phyloP scores from a whole-genome alignment of 1,284 basidiomycete genomes.

The Meripilus lineatus region DNA sequence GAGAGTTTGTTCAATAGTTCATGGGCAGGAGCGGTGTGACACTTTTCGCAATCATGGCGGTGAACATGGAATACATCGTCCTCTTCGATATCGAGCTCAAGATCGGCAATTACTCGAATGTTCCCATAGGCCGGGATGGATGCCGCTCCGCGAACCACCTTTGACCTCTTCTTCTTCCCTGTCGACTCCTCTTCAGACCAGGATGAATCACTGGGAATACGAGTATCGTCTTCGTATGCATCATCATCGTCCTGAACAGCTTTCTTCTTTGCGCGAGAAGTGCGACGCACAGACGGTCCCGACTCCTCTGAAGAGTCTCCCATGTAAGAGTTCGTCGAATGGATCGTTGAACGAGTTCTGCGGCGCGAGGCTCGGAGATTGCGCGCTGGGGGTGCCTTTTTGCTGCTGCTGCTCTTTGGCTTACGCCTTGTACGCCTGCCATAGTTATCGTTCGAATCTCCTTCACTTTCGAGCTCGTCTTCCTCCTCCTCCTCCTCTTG shows the following conservation, averaged over 20 bases:
- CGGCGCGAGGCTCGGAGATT: slow-evolving; percentile 57
- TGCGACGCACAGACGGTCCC: not conserved
- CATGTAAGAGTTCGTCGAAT: not conserved
- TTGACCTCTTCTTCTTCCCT: slow-evolving; percentile 25
- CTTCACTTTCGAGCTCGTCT: slow-evolving; percentile 18
- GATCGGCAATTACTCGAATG: slow-evolving; percentile 52
- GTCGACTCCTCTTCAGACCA: not conserved
- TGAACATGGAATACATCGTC: slow-evolving; percentile 54
- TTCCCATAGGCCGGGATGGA: slow-evolving; percentile 62
- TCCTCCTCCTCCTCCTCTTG: slow-evolving; percentile 11
- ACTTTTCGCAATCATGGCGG: slow-evolving; percentile 67
- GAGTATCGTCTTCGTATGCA: slow-evolving; percentile 22
- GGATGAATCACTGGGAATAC: slow-evolving; percentile 4
- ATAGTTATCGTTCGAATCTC: slow-evolving; percentile 15
- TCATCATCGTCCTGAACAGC: slow-evolving; percentile 18
- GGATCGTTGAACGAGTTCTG: slow-evolving; percentile 43
- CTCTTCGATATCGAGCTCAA: slow-evolving; percentile 57
- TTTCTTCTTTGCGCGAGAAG: too few relatives aligned
- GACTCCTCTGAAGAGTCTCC: slow-evolving; percentile 12
- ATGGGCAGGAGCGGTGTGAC: slow-evolving; percentile 56
- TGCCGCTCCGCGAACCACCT: slow-evolving; percentile 33
- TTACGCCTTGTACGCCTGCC: slow-evolving; percentile 13
- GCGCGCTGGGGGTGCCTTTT: slow-evolving; percentile 12
- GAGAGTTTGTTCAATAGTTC: slow-evolving; percentile 35
- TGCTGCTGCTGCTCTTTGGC: slow-evolving; percentile 16